phyloP scores from a whole-genome alignment of 2,329 filamentous ascomycete genomes.

The Stachybotrys chartarum region DNA sequence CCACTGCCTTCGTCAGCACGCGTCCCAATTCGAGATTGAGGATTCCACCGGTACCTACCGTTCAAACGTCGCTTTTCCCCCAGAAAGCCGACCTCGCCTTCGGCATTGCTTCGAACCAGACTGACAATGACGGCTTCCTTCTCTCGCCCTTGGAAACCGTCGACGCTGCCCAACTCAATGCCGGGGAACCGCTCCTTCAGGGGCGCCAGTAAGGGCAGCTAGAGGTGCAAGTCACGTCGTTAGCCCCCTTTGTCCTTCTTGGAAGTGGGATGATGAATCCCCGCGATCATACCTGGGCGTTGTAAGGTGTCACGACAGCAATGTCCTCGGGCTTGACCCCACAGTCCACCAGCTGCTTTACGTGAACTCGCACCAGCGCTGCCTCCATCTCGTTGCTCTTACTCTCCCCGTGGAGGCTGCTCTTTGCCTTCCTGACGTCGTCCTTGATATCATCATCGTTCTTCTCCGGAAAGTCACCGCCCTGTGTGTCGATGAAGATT shows the following conservation, averaged over 20 bases:
- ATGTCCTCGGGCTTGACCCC: slow-evolving; percentile 80
- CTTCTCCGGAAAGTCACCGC: slow-evolving; percentile 82
- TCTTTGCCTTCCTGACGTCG: slow-evolving; percentile 34
- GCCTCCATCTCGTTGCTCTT: slow-evolving; percentile 94
- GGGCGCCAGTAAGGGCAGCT: slow-evolving; percentile 72
- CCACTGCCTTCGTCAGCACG: slow-evolving; percentile 54
- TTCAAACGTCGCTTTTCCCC: slow-evolving; percentile 89
- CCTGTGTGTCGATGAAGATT: slow-evolving; percentile 94
- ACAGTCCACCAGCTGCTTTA: slow-evolving; percentile 65
- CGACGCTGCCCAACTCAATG: slow-evolving; percentile 91
- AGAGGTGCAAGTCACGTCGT: slow-evolving; percentile 6
- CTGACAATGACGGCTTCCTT: slow-evolving; percentile 93
- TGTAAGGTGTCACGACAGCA: slow-evolving; percentile 92
- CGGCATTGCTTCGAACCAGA: slow-evolving; percentile 83
- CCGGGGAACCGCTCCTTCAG: slow-evolving; percentile 77
- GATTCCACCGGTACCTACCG: slow-evolving; percentile 47
- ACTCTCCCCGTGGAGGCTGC: slow-evolving; percentile 48
- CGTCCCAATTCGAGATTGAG: neutral
- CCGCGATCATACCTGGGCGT: slow-evolving; percentile 61
- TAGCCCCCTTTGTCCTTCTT: slow-evolving; percentile 6
- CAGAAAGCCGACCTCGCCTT: slow-evolving; percentile 86
- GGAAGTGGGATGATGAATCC: slow-evolving; percentile 2
- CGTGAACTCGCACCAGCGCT: slow-evolving; percentile 69
- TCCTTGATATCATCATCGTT: slow-evolving; percentile 63
- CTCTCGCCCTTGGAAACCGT: slow-evolving; percentile 94